Evolutionary conservation across 768 basidiomycete species (phyloP).

Genomic region (Suillus tomentosus): DNA sequence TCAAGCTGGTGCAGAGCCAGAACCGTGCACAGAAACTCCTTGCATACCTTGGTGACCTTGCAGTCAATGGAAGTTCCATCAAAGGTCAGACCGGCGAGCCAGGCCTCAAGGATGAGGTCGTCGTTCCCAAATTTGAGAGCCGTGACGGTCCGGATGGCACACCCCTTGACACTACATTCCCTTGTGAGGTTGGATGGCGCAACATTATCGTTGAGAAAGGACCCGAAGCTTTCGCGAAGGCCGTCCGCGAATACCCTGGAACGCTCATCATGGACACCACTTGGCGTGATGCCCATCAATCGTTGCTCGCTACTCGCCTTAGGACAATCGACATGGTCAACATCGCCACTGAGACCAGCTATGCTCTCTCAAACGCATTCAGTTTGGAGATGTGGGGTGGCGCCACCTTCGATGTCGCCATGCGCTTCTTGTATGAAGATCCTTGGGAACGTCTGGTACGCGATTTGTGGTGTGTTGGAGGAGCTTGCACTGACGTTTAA

Average conservation of each 20-base stretch:
- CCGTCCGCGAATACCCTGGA: conserved; percentile 94
- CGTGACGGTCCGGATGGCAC: conserved; percentile 73
- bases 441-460: conserved; percentile 96
- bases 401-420: conserved; percentile 97
- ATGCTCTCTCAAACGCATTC: conserved; percentile 93
- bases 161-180: conserved; percentile 75
- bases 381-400: conserved; percentile 99
- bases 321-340: conserved; percentile 97
- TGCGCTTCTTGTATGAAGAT: conserved; percentile 99
- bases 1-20: conserved; percentile 96
- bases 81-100: conserved; percentile 96
- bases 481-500: conserved; percentile 18
- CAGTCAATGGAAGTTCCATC: conserved; percentile 97
- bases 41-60: conserved; percentile 95
- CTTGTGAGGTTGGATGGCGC: conserved; percentile 92
- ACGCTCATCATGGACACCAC: conserved; percentile 98
- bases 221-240: conserved; percentile 97
- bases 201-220: conserved; percentile 98
- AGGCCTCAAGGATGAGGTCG: conserved; percentile 86
- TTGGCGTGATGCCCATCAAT: conserved; percentile 99
- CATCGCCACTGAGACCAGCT: conserved; percentile 97
- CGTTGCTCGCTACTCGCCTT: conserved; percentile 92
- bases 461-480: conserved; percentile 13
- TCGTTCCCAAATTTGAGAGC: conserved; percentile 78
- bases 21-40: conserved; percentile 98